Evolutionary conservation across 2,329 filamentous ascomycete species (phyloP), one percentile per base, ranked within the genome.

Genomic region (Neobulgaria alba): DNA sequence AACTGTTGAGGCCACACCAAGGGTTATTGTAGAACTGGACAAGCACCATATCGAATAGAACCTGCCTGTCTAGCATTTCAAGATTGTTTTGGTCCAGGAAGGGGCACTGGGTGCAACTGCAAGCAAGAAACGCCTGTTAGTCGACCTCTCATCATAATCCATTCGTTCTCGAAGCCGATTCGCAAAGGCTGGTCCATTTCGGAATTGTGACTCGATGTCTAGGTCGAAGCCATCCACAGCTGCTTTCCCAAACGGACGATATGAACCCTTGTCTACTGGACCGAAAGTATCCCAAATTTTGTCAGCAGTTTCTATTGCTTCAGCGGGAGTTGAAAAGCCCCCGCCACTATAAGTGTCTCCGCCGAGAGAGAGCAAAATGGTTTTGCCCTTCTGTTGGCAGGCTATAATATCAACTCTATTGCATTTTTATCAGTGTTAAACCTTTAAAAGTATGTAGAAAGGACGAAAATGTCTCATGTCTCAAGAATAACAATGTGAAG

Each of bases 151-250:
- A 5, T 42, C 37, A 4, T 29, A 62, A 50, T 76, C 66, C 67
- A 79, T 79, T 23, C 69, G 60, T 12, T 58, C 52, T 20, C 78
- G 73, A 8, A 85, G 68, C 39, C 70, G 64, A 26, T 67, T 64
- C 1, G 71, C 79, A 51, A 86, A 83, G 1, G 73, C 62, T 0
- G 66, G 67, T 63, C 82, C 76, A 62, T 84, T 79, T 34, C 61
- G 60, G 10, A 73, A 71, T 2, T 61, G 60, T 3, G 39, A 67
- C 62, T 87, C 82, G 47, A 87, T 79, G 58, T 88, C 83, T 48
- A 87, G 77, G 61, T 88, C 83, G 58, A 88, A 86, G 3, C 84
- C 84, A 57, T 88, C 81, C 31, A 88, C 63, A 3, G 75, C 67
- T 8, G 77, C 74, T 10, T 63, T 61, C 39, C 79, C 79, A 57